Evolutionary conservation across 768 basidiomycete genomes (phyloP).

Genomic region (Tylopilus subfusipes): DNA sequence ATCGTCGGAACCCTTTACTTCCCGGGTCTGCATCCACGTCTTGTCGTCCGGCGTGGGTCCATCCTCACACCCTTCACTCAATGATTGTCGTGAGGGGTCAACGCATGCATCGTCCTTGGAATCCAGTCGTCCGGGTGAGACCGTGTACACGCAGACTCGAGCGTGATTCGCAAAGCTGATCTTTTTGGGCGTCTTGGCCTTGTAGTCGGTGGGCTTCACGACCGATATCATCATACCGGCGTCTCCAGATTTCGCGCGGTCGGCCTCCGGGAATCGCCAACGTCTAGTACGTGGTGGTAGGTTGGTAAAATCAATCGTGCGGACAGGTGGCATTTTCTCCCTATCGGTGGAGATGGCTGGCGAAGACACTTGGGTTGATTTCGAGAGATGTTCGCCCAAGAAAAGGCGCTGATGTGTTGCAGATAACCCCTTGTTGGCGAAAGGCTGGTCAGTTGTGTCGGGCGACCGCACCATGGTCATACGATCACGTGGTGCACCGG

Average conservation of each 20-base stretch:
- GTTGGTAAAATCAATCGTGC: constrained; percentile 30
- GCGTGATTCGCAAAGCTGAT: constrained; percentile 26
- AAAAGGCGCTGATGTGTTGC: not conserved
- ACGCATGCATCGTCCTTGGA: not conserved
- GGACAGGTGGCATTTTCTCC: constrained; percentile 4
- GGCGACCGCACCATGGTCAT: not conserved
- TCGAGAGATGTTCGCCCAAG: not conserved
- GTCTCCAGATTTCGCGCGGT: not conserved
- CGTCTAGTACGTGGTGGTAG: constrained; percentile 11
- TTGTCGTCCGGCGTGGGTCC: not conserved
- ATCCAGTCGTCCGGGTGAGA: constrained; percentile 11
- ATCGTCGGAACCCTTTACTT: not conserved
- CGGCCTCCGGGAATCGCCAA: constrained; percentile 5
- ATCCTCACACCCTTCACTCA: not conserved
- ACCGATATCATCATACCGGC: not conserved
- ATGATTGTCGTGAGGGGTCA: not conserved
- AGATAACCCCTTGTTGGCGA: not conserved
- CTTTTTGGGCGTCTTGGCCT: constrained; percentile 24
- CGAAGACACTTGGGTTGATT: not conserved
- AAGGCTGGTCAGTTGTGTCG: constrained; percentile 11
- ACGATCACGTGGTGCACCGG: not conserved
- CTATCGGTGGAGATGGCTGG: not conserved
- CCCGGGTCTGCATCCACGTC: not conserved
- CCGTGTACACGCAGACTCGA: constrained; percentile 16
- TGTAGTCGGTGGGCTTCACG: constrained; percentile 6